These are phyloP conservation scores for Tulasnella calospora DNA, from an alignment of 768 basidiomycete species.

Conservation along the genomic window DNA sequence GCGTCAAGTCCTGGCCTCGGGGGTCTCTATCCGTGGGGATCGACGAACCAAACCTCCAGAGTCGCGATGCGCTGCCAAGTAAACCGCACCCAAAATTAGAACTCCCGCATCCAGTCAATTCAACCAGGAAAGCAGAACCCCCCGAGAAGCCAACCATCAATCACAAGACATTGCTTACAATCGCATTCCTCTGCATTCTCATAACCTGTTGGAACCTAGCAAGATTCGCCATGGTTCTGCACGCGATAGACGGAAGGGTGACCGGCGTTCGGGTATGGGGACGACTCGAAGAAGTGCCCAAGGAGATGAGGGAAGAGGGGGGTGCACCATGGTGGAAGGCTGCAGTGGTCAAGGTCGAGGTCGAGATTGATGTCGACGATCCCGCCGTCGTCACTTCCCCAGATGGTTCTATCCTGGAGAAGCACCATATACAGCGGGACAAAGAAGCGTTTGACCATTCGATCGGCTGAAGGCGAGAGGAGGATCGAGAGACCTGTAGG, in stretches of 20 bases:
- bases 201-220: neutral
- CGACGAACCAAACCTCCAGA: neutral
- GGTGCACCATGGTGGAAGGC: neutral
- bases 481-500: too few relatives aligned
- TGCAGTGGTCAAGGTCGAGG: neutral
- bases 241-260: neutral
- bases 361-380: neutral
- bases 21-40: neutral
- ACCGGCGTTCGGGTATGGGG: neutral
- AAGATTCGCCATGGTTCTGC: neutral
- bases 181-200: neutral
- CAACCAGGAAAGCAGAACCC: neutral
- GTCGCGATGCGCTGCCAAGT: neutral
- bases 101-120: neutral
- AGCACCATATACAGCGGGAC: neutral
- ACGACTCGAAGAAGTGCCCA: neutral
- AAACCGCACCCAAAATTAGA: neutral
- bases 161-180: neutral
- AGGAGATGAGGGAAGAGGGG: neutral
- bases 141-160: neutral
- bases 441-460: too few relatives aligned
- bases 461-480: too few relatives aligned
- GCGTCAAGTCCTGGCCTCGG: neutral
- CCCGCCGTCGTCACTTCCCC: neutral
- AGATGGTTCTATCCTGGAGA: neutral